These are phyloP conservation scores for Talaromyces sp. DNA, from an alignment of 2,329 filamentous ascomycete species.

Conservation along the genomic window DNA sequence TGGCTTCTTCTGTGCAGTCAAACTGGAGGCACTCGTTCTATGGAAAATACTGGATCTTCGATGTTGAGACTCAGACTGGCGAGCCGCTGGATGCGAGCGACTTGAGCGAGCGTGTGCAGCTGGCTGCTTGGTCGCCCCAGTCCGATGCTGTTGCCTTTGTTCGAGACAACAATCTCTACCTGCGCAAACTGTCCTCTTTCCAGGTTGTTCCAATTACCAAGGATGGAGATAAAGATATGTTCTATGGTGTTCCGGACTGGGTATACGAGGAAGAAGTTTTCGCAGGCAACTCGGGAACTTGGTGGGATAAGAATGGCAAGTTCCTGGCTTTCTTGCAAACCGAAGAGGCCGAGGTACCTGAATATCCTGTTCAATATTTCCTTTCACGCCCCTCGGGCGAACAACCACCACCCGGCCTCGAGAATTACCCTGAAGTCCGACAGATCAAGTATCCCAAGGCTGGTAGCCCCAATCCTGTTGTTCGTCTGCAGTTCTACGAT, in stretches of 20 bases:
- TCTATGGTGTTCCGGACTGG: constrained; percentile 97
- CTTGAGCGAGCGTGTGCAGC: constrained; percentile 69
- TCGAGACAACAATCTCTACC: constrained; percentile 83
- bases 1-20: constrained; percentile 70
- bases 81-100: constrained; percentile 75
- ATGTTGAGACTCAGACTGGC: constrained; percentile 77
- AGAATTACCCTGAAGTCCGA: constrained; percentile 86
- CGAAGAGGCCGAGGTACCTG: constrained; percentile 88
- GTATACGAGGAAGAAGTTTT: constrained; percentile 92
- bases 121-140: constrained; percentile 86
- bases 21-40: constrained; percentile 92
- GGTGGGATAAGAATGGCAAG: constrained; percentile 91
- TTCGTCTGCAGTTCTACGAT: constrained; percentile 88
- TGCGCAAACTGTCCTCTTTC: constrained; percentile 67
- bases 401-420: constrained; percentile 68
- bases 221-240: constrained; percentile 84
- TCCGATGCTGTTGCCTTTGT: constrained; percentile 90
- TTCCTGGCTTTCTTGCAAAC: constrained; percentile 91
- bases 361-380: constrained; percentile 93
- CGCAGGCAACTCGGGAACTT: constrained; percentile 76
- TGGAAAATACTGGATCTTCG: constrained; percentile 86
- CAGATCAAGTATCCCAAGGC: constrained; percentile 98
- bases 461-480: constrained; percentile 87
- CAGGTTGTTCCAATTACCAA: constrained; percentile 73
- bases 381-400: constrained; percentile 80